These are phyloP conservation scores for Coemansia sp. DNA, from an alignment of 192 early-diverging fungal species.

Conservation along the genomic window DNA sequence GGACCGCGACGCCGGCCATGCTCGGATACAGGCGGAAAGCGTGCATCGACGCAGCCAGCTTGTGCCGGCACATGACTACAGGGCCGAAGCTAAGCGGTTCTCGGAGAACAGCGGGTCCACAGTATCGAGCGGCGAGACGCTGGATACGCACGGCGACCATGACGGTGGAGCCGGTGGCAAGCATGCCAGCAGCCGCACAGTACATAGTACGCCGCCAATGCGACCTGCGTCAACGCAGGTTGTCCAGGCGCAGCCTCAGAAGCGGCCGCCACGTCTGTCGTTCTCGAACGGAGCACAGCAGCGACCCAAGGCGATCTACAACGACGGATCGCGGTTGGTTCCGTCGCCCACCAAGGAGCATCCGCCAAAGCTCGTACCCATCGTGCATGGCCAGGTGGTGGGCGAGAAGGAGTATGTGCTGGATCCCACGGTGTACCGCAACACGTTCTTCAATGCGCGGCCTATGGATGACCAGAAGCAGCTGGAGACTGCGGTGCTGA, in stretches of 20 bases:
- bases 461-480: constrained; percentile 20
- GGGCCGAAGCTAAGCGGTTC: constrained; percentile 30
- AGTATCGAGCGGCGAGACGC: constrained; percentile 33
- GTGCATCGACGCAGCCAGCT: neutral
- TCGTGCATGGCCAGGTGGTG: constrained; percentile 27
- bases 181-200: neutral
- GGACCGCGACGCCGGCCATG: neutral
- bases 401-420: constrained; percentile 13
- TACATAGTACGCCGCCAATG: constrained; percentile 5
- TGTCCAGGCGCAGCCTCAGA: constrained; percentile 5
- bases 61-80: neutral
- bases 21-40: neutral
- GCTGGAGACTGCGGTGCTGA: constrained; percentile 13
- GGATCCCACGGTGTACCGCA: constrained; percentile 39
- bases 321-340: constrained; percentile 8
- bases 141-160: constrained; percentile 3
- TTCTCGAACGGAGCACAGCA: constrained; percentile 8
- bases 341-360: constrained; percentile 32
- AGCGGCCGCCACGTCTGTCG: constrained; percentile 18
- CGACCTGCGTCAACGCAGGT: neutral
- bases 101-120: constrained; percentile 56
- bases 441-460: constrained; percentile 46
- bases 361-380: constrained; percentile 26
- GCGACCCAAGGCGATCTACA: constrained; percentile 28
- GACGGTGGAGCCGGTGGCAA: neutral